Conservation (phyloP, 2,329 filamentous ascomycete genomes). For the Orbilia blumenaviensis region DNA sequence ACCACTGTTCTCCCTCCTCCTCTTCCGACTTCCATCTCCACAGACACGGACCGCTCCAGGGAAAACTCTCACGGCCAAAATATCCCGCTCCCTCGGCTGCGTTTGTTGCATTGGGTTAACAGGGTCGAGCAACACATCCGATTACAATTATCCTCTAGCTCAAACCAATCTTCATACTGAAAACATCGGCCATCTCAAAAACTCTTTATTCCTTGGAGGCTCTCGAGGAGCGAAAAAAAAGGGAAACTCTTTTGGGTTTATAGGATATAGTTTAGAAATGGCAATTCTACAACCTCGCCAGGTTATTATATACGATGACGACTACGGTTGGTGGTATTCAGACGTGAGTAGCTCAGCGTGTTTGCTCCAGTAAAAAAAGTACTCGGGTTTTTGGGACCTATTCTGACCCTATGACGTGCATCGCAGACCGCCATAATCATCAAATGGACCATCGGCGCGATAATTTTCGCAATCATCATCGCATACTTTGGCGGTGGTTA, state of each 20-base stretch:
- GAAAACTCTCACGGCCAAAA: not conserved
- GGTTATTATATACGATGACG: slow-evolving; percentile 29
- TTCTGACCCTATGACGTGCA: not conserved
- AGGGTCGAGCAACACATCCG: slow-evolving; percentile 27
- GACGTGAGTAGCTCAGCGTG: slow-evolving; percentile 30
- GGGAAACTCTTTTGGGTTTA: not conserved
- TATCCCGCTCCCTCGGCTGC: slow-evolving; percentile 20
- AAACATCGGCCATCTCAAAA: not conserved
- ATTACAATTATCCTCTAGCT: slow-evolving; percentile 2
- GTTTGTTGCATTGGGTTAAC: not conserved
- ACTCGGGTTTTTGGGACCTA: too few relatives aligned
- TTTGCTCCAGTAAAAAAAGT: too few relatives aligned
- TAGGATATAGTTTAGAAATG: slow-evolving; percentile 24
- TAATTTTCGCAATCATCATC: slow-evolving; percentile 69
- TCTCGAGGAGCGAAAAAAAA: not conserved
- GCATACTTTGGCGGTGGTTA: slow-evolving; percentile 74
- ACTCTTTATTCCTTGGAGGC: not conserved
- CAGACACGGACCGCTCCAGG: slow-evolving; percentile 7
- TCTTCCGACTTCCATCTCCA: not conserved
- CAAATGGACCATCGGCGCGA: slow-evolving; percentile 75
- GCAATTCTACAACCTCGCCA: slow-evolving; percentile 34
- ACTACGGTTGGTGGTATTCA: slow-evolving; percentile 52
- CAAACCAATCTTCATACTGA: not conserved
- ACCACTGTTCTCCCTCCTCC: not conserved
- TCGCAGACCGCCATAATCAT: slow-evolving; percentile 60